Evolutionary conservation across 306 rosid genomes (phyloP), one percentile per base, ranked within the genome.

Genomic region (Neltuma alba): DNA sequence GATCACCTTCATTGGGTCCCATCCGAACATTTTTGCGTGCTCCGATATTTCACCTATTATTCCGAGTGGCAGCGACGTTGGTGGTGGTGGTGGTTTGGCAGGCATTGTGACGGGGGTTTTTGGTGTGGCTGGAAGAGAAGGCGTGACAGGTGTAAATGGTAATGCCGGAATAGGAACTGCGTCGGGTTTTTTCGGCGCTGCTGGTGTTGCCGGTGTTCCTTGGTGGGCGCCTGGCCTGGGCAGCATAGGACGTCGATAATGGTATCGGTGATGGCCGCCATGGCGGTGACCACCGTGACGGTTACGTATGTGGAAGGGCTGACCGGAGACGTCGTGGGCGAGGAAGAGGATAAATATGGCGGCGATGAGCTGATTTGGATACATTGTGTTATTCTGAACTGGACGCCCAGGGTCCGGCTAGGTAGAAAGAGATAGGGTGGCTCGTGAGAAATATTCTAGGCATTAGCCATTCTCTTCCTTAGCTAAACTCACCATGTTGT

Each of bases 1-100:
- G 1, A 68, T 13, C 9, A 7, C n/a, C 9, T 30, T 23, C 54
- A 0, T 5, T 23, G 73, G 73, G 21, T 68, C 36, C 73, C 73
- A 85, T 3, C 89, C 89, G 54, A 85, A 82, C 65, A 71, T 44
- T 0, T 33, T 25, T 1, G 82, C 38, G 2, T 30, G n/a, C 4
- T 13, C 38, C 38, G 65, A 28, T 20, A 28, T 28, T 16, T 30
- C 18, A 13, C 38, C 38, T 4, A 10, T 3, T 30, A 10, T 25
- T 61, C 4, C n/a, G 11, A 3, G 38, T 14, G 16, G 1, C 27
- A 55, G 6, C 9, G 63, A 21, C 12, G 60, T 13, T 9, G 58
- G 48, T 4, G 48, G 47, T 10, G 13, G 47, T 9, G 47, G 58
- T 2, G 14, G 61, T 21, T 20, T 13, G 13, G 28, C 28, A 54